Evolutionary conservation across 202 grass and related monocot species (phyloP).

Genomic region (Zizania palustris): DNA sequence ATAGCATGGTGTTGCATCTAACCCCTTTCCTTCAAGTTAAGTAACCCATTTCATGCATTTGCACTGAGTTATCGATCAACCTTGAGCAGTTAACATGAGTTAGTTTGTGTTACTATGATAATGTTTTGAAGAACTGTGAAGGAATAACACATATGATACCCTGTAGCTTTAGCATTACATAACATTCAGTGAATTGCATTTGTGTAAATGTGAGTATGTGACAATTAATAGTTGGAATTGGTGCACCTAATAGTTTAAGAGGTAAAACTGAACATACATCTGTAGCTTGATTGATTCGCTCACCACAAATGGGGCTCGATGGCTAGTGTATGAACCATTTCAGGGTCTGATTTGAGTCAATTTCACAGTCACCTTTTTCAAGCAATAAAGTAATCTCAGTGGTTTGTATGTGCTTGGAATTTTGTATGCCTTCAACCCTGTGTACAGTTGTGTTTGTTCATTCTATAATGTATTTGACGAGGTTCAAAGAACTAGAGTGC

Average conservation of each 20-base stretch:
- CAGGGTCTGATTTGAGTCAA: constrained; percentile 31
- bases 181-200: background rate
- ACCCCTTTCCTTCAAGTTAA: background rate
- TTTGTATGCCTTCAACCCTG: background rate
- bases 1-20: constrained; percentile 16
- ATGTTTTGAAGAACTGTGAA: background rate
- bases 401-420: background rate
- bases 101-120: constrained; percentile 5
- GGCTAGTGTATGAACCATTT: constrained; percentile 6
- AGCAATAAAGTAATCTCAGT: background rate
- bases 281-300: constrained; percentile 15
- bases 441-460: background rate
- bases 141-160: background rate
- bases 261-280: constrained; percentile 1
- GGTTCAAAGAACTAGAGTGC: background rate
- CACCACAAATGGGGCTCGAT: background rate
- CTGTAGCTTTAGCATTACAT: background rate
- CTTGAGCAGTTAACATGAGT: background rate
- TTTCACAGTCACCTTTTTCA: background rate
- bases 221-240: constrained; percentile 1
- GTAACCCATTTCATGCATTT: constrained; percentile 17
- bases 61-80: background rate
- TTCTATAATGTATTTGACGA: constrained; percentile 11
- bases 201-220: background rate
- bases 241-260: constrained; percentile 23